Conservation (phyloP, 2,329 filamentous ascomycete species). For the Aquanectria penicillioides region DNA sequence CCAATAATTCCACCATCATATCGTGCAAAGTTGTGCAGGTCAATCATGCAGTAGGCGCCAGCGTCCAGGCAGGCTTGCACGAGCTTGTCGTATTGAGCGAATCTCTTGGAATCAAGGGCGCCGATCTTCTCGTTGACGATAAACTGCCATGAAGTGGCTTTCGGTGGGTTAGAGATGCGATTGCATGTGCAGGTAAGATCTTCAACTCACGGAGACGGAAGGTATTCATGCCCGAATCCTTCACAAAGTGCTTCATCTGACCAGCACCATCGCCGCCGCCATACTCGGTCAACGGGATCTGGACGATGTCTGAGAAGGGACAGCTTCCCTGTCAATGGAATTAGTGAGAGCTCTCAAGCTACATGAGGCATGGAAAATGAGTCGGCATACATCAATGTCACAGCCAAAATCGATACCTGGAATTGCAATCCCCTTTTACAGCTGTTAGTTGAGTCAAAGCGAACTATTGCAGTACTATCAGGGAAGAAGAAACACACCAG, state of each 20-base stretch:
- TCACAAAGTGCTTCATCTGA: conserved; percentile 68
- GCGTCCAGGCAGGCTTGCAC: conserved; percentile 66
- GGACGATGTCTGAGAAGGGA: conserved; percentile 44
- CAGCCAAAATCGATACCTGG: conserved; percentile 61
- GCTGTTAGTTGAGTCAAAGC: not conserved
- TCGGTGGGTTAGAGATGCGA: conserved; percentile 1
- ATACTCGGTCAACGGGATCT: conserved; percentile 47
- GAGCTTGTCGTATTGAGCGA: conserved; percentile 63
- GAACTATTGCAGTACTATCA: no score
- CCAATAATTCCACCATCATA: conserved; percentile 72
- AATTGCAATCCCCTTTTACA: conserved; percentile 53
- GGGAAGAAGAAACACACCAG: conserved; percentile 21
- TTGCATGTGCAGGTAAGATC: not conserved
- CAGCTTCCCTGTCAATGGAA: conserved; percentile 48
- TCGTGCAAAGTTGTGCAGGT: conserved; percentile 68
- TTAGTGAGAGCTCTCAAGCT: not conserved
- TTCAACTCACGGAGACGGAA: conserved; percentile 59
- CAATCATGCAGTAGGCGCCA: conserved; percentile 68
- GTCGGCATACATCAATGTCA: conserved; percentile 52
- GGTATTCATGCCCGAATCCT: conserved; percentile 62
- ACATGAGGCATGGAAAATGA: no score
- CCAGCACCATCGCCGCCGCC: conserved; percentile 52
- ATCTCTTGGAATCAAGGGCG: conserved; percentile 58
- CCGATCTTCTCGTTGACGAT: conserved; percentile 64
- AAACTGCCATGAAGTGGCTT: conserved; percentile 65